Conservation (phyloP, 2,329 filamentous ascomycete genomes). For the Aspergillus chevalieri region DNA sequence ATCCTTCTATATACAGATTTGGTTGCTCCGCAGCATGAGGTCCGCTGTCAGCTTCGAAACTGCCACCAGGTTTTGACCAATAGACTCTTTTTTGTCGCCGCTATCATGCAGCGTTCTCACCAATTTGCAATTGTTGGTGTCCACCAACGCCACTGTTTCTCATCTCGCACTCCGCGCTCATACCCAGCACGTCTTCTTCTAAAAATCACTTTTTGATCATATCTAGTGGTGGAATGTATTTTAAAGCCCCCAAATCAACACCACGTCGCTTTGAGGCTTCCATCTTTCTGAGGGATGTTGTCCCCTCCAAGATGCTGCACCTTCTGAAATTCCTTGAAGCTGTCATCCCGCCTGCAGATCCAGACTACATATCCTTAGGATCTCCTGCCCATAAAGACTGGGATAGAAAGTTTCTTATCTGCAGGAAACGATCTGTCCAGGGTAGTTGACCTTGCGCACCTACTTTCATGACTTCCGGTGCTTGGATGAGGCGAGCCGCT, state of each 20-base stretch:
- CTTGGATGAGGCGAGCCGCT: too few species aligned
- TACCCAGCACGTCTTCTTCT: not conserved
- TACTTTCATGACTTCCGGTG: not conserved
- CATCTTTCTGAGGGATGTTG: conserved; percentile 1
- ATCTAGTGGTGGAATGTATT: not conserved
- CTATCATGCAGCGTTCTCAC: not conserved
- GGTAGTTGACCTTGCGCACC: not conserved
- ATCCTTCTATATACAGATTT: not conserved
- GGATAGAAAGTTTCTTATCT: not conserved
- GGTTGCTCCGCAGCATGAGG: not conserved
- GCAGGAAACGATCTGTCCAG: not conserved
- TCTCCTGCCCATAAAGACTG: not conserved
- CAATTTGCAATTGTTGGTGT: not conserved
- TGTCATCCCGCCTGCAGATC: not conserved
- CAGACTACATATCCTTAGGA: not conserved
- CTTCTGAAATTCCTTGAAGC: not conserved
- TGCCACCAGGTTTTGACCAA: not conserved
- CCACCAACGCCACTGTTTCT: not conserved
- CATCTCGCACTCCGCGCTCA: not conserved
- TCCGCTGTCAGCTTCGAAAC: not conserved
- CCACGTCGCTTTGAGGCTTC: not conserved
- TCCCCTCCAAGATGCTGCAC: conserved; percentile 1
- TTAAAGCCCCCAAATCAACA: not conserved
- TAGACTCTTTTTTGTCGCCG: conserved; percentile 1
- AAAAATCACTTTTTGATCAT: not conserved